These are phyloP conservation scores for Nicotiana tomentosiformis DNA, from an alignment of 257 asterid species.

Conservation along the genomic window DNA sequence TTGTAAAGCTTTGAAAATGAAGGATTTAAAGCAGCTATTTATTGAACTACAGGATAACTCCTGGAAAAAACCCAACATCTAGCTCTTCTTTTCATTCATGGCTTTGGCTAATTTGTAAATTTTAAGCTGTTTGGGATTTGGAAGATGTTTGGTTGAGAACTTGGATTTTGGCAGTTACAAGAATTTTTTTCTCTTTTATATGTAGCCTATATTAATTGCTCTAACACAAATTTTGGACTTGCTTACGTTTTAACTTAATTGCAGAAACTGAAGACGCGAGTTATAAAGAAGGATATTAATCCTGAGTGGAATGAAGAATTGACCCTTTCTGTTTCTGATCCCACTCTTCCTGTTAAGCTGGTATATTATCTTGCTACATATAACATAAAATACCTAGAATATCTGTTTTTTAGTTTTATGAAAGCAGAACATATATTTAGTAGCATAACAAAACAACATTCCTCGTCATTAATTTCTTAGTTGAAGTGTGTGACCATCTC, in stretches of 20 bases:
- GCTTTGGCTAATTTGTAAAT: neutral
- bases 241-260: neutral
- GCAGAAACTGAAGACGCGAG: conserved; percentile 87
- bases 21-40: neutral
- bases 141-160: too few species aligned
- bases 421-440: too few species aligned
- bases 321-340: conserved; percentile 64
- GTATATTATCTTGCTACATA: conserved; percentile 25
- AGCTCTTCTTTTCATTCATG: neutral
- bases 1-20: neutral
- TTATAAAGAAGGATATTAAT: conserved; percentile 66
- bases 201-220: neutral
- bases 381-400: neutral
- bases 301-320: conserved; percentile 92
- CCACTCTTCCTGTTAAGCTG: conserved; percentile 37
- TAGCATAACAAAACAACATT: too few species aligned
- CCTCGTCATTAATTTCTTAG: too few species aligned
- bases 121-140: too few species aligned
- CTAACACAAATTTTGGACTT: neutral
- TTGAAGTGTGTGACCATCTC: too few species aligned
- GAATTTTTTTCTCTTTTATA: neutral
- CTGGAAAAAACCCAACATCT: neutral
- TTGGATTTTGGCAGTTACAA: neutral
- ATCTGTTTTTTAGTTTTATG: too few species aligned
- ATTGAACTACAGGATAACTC: neutral